These are phyloP conservation scores for Hygrophoropsis aurantiaca DNA, from an alignment of 768 basidiomycete species.

Conservation along the genomic window DNA sequence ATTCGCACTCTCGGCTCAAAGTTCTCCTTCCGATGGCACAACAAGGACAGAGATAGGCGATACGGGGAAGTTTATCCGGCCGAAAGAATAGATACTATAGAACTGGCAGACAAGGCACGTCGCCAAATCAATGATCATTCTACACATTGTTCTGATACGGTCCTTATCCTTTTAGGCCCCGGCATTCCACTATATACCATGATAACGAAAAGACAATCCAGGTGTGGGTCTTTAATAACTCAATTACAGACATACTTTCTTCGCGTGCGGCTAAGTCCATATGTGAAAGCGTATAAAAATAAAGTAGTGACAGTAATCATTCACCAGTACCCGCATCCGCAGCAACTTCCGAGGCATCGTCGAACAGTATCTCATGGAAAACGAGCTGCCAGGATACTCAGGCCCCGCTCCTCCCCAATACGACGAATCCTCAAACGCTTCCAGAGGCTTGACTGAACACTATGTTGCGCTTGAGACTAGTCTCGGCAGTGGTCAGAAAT, in stretches of 20 bases:
- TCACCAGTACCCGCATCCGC: not conserved
- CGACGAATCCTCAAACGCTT: not conserved
- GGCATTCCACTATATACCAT: constrained; percentile 56
- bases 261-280: not conserved
- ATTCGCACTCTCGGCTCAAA: too few species aligned
- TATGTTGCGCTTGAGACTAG: constrained; percentile 41
- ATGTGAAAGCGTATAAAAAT: too few species aligned
- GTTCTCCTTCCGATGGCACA: constrained; percentile 68
- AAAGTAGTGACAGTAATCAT: too few species aligned
- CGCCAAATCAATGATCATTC: not conserved
- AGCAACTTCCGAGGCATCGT: too few species aligned
- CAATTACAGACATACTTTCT: too few species aligned
- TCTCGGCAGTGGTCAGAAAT: constrained; percentile 38
- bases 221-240: too few species aligned
- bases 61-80: constrained; percentile 51
- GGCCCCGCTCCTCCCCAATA: constrained; percentile 1
- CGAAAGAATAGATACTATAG: constrained; percentile 57
- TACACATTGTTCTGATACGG: not conserved
- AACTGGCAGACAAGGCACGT: constrained; percentile 64
- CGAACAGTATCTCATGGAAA: not conserved
- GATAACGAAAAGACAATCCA: too few species aligned
- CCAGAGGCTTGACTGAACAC: constrained; percentile 28
- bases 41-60: constrained; percentile 49
- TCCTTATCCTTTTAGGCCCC: constrained; percentile 45
- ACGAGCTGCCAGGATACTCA: constrained; percentile 19